Base-by-base conservation (phyloP, 2,329 filamentous ascomycete genomes). In the Rasamsonia emersonii region DNA sequence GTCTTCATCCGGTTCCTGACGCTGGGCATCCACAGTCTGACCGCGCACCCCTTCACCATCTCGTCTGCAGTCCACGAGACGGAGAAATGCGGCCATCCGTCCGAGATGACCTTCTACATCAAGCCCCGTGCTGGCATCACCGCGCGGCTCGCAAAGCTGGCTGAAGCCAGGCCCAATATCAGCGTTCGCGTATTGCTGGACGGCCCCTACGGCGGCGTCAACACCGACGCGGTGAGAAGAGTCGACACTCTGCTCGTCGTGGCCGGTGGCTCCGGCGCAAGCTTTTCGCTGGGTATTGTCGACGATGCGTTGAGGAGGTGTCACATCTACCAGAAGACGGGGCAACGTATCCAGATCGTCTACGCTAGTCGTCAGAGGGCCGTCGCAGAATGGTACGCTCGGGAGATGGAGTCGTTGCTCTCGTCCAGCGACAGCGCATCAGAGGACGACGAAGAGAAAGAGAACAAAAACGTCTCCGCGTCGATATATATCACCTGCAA, bases 31-130 rank as follows among this genome's bases (percentile, higher is more conserved):
- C 44, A 13, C 46, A 74, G 72, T 0, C 53, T 80, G 2, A 72
- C 79, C 44, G 70, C 68, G 15, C 77, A 82, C 41, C 77, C 77
- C 0, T 80, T 80, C 45, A 79, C 75, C 1, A 74, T 80, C 37
- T 59, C 70, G 2, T 74, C 70, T 1, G 60, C 67, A 2, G 56
- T 58, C 10, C 39, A 64, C 15, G 65, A 66, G 10, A 27, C 60
- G 3, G 59, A 68, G 34, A 45, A 70, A 2, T 67, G 67, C 0
- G 52, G 64, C 0, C 71, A 75, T 35, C 71, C 73, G 0, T 54
- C 52, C 5, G 61, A 69, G 26, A 53, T 77, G 3, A 54, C 68
- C 3, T 75, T 77, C 44, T 74, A 71, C 40, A 59, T 77, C 16
- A 61, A 65, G 5, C 63, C 63, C 0, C 61, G 64, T 9, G 46